A percentile compares a stretch with the other conserved stretches of the same genome.
Evolutionary conservation across 768 basidiomycete genomes (phyloP).

Genomic region (Naganishia kalamii): DNA sequence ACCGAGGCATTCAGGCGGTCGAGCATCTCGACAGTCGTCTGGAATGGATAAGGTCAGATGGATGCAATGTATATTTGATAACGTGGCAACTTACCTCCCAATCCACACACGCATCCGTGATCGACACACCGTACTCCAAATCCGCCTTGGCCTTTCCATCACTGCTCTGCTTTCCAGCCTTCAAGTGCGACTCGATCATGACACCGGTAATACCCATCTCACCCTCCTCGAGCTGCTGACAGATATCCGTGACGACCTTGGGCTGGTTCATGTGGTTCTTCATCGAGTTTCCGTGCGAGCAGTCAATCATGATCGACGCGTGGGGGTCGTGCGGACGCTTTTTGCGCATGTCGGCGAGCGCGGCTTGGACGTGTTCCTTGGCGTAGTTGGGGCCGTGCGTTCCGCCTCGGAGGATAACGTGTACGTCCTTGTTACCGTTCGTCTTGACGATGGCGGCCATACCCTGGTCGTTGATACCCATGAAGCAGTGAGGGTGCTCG

Average conservation of each 20-base stretch:
- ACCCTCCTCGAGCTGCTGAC: constrained; percentile 49
- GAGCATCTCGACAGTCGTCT: constrained; percentile 38
- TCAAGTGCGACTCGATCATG: constrained; percentile 95
- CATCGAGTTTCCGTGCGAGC: constrained; percentile 81
- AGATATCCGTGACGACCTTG: constrained; percentile 83
- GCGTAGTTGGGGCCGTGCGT: constrained; percentile 81
- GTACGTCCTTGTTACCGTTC: constrained; percentile 80
- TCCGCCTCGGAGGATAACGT: constrained; percentile 90
- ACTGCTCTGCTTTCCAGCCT: constrained; percentile 83
- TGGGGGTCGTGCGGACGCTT: constrained; percentile 1
- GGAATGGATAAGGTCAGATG: constrained; percentile 6
- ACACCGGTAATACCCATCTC: constrained; percentile 68
- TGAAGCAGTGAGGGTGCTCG: constrained; percentile 82
- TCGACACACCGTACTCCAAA: constrained; percentile 49
- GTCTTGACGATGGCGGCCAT: constrained; percentile 70
- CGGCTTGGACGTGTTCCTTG: constrained; percentile 69
- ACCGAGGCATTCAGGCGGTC: constrained; percentile 33
- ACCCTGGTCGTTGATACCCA: constrained; percentile 95
- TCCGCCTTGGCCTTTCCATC: constrained; percentile 81
- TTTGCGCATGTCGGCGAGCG: constrained; percentile 67
- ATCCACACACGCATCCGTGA: constrained; percentile 47
- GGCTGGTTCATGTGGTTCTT: constrained; percentile 86
- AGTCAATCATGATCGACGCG: constrained; percentile 33
- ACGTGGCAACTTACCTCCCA: constrained; percentile 12
- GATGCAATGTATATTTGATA: background rate